Evolutionary conservation across 2,329 filamentous ascomycete genomes (phyloP).

Genomic region (Juglanconis juglandina): DNA sequence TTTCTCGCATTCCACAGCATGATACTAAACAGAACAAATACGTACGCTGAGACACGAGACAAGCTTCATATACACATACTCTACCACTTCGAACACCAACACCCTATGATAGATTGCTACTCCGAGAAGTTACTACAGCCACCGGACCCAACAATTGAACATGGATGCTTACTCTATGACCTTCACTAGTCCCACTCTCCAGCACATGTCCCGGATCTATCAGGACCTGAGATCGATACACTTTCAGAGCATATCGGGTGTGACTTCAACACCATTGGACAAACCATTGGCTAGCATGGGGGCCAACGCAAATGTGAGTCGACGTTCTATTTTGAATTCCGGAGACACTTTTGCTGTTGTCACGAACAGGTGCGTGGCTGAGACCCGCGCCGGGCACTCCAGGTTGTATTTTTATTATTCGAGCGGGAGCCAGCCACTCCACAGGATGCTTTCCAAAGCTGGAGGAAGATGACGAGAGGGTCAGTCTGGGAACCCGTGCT

Average conservation of each 20-base stretch:
- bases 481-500: background rate
- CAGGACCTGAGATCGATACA: slow-evolving; percentile 45
- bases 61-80: background rate
- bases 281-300: background rate
- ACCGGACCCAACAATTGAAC: background rate
- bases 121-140: background rate
- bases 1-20: background rate
- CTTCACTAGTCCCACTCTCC: slow-evolving; percentile 40
- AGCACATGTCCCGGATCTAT: slow-evolving; percentile 46
- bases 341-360: background rate
- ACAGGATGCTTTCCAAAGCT: no score
- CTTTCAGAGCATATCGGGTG: slow-evolving; percentile 32
- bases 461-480: no score
- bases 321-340: background rate
- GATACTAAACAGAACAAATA: no score
- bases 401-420: no score
- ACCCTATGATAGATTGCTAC: background rate
- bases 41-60: background rate
- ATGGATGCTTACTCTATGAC: slow-evolving; percentile 55
- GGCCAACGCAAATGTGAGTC: slow-evolving; percentile 6
- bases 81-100: background rate
- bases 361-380: background rate
- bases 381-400: no score
- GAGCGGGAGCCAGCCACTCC: no score
- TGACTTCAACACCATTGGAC: slow-evolving; percentile 26